Base-by-base conservation (phyloP, 83 land plant species). In the Picea abies region DNA sequence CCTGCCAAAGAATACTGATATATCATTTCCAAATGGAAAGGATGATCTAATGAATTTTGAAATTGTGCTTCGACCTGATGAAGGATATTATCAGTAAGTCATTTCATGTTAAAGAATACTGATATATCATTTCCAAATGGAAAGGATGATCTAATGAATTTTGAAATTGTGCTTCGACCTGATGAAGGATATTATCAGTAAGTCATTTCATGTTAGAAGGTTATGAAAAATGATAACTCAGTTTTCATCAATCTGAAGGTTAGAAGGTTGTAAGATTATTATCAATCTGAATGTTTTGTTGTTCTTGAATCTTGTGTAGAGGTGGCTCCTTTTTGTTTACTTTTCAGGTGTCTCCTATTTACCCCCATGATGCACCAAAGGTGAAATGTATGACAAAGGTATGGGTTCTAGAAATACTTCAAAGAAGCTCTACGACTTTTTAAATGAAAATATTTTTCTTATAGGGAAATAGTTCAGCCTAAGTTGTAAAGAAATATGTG, bases 371-470 rank as follows among this genome's bases (percentile, higher is more conserved):
- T 79, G 90, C 97, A 72, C 97, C 97, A 60, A 95, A 93, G 73
- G 97, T 95, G 77, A 93, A 95, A 79, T 95, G 97, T 88, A 91
- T 90, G 88, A 93, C 97, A 22, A 95, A 95, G 92, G 97, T 94
- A 87, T 19, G 47, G 47, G 5, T 41, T 5, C 47, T 41, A 5
- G 5, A 41, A 5, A 41, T 41, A 5, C 5, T 41, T 41, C 3
- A 41, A 41, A 41, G 47, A 41, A 41, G 7, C 47, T 41, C 7
- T 41, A 41, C 5, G 7, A 32, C 35, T 32, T 32, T 32, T 41
- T 41, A 41, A 5, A 41, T 41, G 47, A 41, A 44, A 41, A 5
- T 41, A 41, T 41, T 41, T 5, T 41, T 6, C 49, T 41, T 41
- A 5, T 41, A 41, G 6, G 6, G 47, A 41, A 41, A 41, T 41